Conservation (phyloP, 2,329 filamentous ascomycete genomes). For the Colletotrichum incanum region DNA sequence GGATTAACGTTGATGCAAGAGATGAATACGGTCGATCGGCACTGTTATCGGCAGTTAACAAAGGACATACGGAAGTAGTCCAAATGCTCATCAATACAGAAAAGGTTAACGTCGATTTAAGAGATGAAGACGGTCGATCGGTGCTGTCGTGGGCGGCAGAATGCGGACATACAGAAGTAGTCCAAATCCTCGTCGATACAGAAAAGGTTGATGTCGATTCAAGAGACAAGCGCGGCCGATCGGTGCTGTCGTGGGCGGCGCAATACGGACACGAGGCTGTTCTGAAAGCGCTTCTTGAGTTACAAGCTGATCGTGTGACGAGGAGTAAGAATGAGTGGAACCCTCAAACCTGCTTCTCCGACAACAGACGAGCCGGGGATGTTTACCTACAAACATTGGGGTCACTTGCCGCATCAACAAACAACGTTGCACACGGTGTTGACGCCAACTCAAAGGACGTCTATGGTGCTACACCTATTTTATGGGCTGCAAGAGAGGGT, state of each 20-base stretch:
- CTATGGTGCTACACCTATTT: background rate
- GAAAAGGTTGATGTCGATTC: background rate
- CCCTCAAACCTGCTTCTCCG: background rate
- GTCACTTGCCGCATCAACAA: background rate
- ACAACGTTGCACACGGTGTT: background rate
- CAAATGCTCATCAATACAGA: too few relatives aligned
- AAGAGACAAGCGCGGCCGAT: background rate
- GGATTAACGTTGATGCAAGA: too few relatives aligned
- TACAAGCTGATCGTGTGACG: background rate
- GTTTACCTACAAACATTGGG: background rate
- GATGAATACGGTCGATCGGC: too few relatives aligned
- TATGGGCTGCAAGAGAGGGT: background rate
- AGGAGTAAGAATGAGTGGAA: background rate
- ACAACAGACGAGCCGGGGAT: background rate
- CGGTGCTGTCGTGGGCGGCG: background rate
- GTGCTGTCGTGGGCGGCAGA: background rate
- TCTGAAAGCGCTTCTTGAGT: background rate
- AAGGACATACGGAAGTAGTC: too few relatives aligned
- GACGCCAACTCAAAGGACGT: background rate
- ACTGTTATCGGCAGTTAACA: too few relatives aligned
- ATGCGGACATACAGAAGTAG: fast-evolving
- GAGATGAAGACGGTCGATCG: too few relatives aligned
- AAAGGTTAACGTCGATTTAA: too few relatives aligned
- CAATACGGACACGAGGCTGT: background rate
- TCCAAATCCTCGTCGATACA: background rate